Base-by-base conservation (phyloP, 768 basidiomycete species). In the Paxillus involutus region DNA sequence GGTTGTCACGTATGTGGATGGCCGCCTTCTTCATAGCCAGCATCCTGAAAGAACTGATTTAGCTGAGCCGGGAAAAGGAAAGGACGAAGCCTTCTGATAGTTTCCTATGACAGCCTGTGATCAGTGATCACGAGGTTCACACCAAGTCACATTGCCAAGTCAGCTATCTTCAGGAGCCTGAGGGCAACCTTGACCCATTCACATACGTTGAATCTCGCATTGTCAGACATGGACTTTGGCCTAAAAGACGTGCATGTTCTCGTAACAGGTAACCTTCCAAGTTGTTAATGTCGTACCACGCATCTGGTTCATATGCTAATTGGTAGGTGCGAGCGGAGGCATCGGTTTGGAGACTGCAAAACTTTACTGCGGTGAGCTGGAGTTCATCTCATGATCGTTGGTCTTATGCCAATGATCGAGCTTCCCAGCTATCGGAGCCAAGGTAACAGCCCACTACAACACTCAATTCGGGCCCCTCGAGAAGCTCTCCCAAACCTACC, bases 361-460 rank as follows among this genome's bases (percentile, higher is more conserved):
- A 12, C 63, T 80, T 0, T 90, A 83, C 40, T 36, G 35, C 35
- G 41, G 16, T 26, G 14, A 40, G 32, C 32, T 32, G 47, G 19
- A 7, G 12, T 21, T 21, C 40, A n/a, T 36, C 24, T 21, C 24
- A 17, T n/a, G 37, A 13, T 37, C 29, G 13, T 42, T 30, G 44
- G 43, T 39, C 39, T 47, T 36, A 41, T 30, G 26, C 59, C 44
- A 26, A 17, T 54, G 36, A 54, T 6, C 10, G 9, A 16, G 14
- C 10, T 40, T 17, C 19, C 24, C 63, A 89, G 88, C 83, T 41
- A 84, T 86, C 58, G 87, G 85, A 9, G 86, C 88, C 0, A 78
- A 76, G 48, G 86, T 91, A 10, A 83, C 86, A 0, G 87, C 86
- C 0, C 86, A 89, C 63, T 91, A 85, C 66, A 83, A 86, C 65